phyloP scores from a whole-genome alignment of 2,329 filamentous ascomycete species.

The Microdochium bolleyi region DNA sequence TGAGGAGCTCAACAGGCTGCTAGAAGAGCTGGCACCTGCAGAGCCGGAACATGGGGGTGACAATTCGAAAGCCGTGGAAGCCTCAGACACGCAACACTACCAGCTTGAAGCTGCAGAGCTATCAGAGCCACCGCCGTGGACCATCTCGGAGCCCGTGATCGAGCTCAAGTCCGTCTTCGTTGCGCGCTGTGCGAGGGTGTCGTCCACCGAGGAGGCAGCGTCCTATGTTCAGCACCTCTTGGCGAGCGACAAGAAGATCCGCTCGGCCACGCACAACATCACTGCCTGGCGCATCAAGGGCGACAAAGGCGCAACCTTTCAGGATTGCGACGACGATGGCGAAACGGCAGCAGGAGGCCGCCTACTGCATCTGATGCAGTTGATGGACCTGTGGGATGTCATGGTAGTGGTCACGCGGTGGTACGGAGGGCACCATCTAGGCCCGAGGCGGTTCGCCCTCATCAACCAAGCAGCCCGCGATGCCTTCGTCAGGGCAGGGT shows the following conservation, averaged over 20 bases:
- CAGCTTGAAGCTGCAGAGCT: conserved; percentile 5
- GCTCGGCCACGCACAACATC: conserved; percentile 91
- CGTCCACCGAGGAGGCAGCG: conserved; percentile 63
- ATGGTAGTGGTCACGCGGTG: conserved; percentile 91
- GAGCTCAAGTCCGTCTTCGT: conserved; percentile 88
- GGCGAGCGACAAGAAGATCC: conserved; percentile 73
- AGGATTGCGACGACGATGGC: conserved; percentile 95
- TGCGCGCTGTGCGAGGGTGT: conserved; percentile 64
- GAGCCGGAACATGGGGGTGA: conserved; percentile 10
- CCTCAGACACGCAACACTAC: conserved; percentile 4
- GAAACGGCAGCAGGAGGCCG: conserved; percentile 86
- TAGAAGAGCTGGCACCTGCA: conserved; percentile 21
- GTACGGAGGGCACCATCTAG: conserved; percentile 88
- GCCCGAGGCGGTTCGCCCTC: conserved; percentile 80
- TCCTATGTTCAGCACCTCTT: conserved; percentile 68
- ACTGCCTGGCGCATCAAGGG: conserved; percentile 82
- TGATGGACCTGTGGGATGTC: conserved; percentile 90
- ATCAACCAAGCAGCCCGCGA: conserved; percentile 86
- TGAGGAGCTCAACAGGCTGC: conserved; percentile 55
- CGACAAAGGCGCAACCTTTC: conserved; percentile 50
- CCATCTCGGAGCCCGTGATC: conserved; percentile 61
- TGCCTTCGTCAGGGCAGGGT: conserved; percentile 69
- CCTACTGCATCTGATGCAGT: conserved; percentile 81
- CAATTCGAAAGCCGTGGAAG: not conserved
- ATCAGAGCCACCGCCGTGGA: conserved; percentile 52